A percentile compares a stretch with the other conserved stretches of the same genome.
Conservation (phyloP, 1,139 yeast genomes). For the Yamadazyma oceani region DNA sequence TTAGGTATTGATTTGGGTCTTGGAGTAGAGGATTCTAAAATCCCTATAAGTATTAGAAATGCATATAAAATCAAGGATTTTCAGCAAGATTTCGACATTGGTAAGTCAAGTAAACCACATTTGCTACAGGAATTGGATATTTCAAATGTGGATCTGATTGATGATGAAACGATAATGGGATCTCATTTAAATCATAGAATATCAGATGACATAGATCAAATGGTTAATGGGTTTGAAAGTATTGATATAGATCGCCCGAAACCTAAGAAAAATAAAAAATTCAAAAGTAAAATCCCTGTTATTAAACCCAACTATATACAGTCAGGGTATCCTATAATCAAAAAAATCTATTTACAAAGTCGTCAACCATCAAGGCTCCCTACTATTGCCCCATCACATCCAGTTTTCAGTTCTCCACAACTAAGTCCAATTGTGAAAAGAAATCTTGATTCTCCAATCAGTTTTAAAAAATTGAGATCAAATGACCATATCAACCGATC, state of each 20-base stretch:
- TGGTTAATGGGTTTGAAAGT: not conserved
- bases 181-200: not conserved
- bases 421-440: slow-evolving; percentile 9
- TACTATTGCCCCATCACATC: slow-evolving; percentile 31
- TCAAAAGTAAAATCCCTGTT: slow-evolving; percentile 26
- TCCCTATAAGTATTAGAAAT: slow-evolving; percentile 38
- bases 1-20: slow-evolving; percentile 40
- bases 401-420: slow-evolving; percentile 30
- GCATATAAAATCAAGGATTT: slow-evolving; percentile 31
- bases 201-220: not conserved
- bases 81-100: slow-evolving; percentile 10
- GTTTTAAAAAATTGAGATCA: slow-evolving; percentile 4
- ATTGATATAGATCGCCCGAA: not conserved
- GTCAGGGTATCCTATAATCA: slow-evolving; percentile 24
- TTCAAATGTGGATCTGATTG: not conserved
- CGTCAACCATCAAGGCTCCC: slow-evolving; percentile 25
- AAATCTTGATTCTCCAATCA: slow-evolving; percentile 13
- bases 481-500: slow-evolving; percentile 4
- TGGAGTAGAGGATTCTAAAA: slow-evolving; percentile 28
- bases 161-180: not conserved
- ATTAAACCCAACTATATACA: slow-evolving; percentile 25
- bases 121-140: slow-evolving; percentile 13
- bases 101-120: slow-evolving; percentile 11
- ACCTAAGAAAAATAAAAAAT: slow-evolving; percentile 4
- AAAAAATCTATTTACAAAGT: slow-evolving; percentile 17